phyloP scores from a whole-genome alignment of 192 early-diverging fungal genomes.

The Phlyctochytrium planicorne region DNA sequence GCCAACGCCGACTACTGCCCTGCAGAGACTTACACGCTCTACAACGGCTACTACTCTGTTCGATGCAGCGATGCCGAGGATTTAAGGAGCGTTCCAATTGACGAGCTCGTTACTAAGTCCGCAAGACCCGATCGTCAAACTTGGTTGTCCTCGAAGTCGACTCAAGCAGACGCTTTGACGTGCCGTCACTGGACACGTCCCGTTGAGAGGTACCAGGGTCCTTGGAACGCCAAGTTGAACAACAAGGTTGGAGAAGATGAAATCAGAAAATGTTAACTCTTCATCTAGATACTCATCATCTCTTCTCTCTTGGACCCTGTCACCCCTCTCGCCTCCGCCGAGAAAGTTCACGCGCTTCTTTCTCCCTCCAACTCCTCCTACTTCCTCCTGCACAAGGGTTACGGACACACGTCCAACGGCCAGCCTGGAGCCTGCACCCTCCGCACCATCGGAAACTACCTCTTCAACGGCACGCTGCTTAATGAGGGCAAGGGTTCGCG shows the following conservation, averaged over 20 bases:
- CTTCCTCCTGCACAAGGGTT: constrained; percentile 34
- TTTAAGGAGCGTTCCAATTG: background rate
- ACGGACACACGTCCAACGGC: constrained; percentile 40
- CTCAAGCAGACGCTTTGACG: background rate
- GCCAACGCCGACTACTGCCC: constrained; percentile 1
- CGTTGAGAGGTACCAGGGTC: constrained; percentile 39
- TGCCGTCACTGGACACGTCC: constrained; percentile 35
- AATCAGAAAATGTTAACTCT: background rate
- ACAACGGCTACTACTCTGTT: constrained; percentile 7
- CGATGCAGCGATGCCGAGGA: constrained; percentile 13
- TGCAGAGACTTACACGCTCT: background rate
- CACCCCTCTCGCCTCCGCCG: constrained; percentile 38
- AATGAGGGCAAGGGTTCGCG: background rate
- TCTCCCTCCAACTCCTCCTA: constrained; percentile 12
- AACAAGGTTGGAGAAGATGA: constrained; percentile 15
- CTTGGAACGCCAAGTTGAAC: constrained; percentile 38
- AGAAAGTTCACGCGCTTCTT: constrained; percentile 1
- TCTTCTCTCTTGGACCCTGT: constrained; percentile 45
- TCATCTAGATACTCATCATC: constrained; percentile 30
- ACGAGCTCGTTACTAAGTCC: background rate
- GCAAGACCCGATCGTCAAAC: background rate
- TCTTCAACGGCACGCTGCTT: constrained; percentile 4
- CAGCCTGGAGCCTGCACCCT: constrained; percentile 36
- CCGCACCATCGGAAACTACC: constrained; percentile 24
- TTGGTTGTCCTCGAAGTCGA: background rate